Evolutionary conservation across 306 rosid genomes (phyloP).

Genomic region (Rosa rugosa): DNA sequence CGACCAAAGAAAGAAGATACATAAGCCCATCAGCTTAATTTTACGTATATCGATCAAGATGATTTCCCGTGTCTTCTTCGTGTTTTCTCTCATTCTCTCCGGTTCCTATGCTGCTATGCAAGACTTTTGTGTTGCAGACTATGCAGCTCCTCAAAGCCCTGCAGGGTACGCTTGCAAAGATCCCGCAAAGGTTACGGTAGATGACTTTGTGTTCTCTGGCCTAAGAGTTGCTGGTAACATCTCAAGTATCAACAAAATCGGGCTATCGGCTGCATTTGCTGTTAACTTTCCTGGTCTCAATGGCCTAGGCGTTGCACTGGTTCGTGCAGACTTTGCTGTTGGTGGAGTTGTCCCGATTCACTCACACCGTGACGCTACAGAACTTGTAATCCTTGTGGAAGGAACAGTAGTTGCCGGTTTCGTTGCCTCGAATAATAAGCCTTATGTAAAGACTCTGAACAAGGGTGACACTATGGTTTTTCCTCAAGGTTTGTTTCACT

Average conservation of each 20-base stretch:
- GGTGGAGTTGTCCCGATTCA: constrained; percentile 65
- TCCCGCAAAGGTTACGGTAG: constrained; percentile 36
- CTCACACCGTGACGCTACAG: constrained; percentile 61
- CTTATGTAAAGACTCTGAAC: constrained; percentile 43
- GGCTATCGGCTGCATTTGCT: constrained; percentile 45
- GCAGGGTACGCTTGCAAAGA: constrained; percentile 65
- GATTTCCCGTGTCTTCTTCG: constrained; percentile 31
- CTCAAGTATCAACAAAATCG: constrained; percentile 51
- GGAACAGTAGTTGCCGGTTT: constrained; percentile 57
- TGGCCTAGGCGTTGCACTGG: constrained; percentile 57
- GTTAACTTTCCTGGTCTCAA: constrained; percentile 54
- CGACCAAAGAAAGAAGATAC: background rate
- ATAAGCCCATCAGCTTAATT: background rate
- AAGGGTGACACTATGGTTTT: constrained; percentile 60
- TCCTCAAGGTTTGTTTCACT: constrained; percentile 70
- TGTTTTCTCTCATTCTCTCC: constrained; percentile 31
- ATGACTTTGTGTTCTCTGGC: constrained; percentile 53
- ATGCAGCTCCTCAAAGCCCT: constrained; percentile 39
- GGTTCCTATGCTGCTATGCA: constrained; percentile 48
- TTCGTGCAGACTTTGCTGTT: constrained; percentile 47
- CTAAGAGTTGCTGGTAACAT: constrained; percentile 55
- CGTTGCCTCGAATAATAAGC: constrained; percentile 45
- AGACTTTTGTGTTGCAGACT: constrained; percentile 72
- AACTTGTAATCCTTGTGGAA: constrained; percentile 31
- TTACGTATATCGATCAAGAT: background rate